Evolutionary conservation across 805 yeast genomes (phyloP), one percentile per base, ranked within the genome.

Genomic region (Barnettozyma californica): DNA sequence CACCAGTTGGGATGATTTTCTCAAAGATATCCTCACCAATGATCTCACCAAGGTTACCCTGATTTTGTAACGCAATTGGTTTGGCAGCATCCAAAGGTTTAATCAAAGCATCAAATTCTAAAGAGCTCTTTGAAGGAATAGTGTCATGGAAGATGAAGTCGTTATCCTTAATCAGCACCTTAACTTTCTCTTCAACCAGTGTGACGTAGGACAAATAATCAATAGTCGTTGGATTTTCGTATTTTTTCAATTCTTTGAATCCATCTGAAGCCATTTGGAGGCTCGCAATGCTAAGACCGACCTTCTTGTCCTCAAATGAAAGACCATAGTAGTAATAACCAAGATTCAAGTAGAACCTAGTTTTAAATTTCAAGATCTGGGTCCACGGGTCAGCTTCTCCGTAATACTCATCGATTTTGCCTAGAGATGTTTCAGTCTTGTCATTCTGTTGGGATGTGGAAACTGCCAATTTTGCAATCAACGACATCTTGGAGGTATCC

Each of bases 91-190:
- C 86, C 68, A 86, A 71, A 0, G 83, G 78, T 52, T 85, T 81
- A 5, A 89, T 73, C 13, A 80, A 84, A 7, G 87, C 78, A 0
- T 37, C 41, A 5, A 59, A 26, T 18, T 61, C 63, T 43, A 89
- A 66, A 0, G 83, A 66, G 20, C 78, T 77, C 27, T 67, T 66
- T 4, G 78, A 69, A 1, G 97, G 96, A 13, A 91, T 69, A 1
- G 73, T 58, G 19, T 85, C 92, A 65, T 94, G 96, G 61, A 87
- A 92, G 34, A 92, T 87, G 57, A 81, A 84, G 62, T 92, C 97
- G 60, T 92, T 92, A 61, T 92, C 98, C 55, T 86, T 89, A 23
- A 76, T 81, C 56, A 87, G 57, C 2, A 64, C 56, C 25, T 63
- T 63, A 13, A 69, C 53, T 43, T 73, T 70, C 14, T 64, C 65